Base-by-base conservation (phyloP, 2,329 filamentous ascomycete species). In the Alternaria sp. region DNA sequence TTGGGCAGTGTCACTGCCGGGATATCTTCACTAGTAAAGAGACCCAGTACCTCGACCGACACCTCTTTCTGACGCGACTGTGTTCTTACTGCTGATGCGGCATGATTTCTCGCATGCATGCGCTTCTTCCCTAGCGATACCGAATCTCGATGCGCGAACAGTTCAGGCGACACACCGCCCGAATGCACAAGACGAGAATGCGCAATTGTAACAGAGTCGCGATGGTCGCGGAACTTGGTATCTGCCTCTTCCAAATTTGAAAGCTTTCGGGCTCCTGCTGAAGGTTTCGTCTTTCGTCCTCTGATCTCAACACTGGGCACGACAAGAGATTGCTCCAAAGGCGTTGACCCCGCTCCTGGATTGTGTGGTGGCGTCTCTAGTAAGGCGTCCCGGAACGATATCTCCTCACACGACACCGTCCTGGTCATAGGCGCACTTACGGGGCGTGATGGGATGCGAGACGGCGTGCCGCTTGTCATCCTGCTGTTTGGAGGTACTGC, bases 181-280 rank as follows among this genome's bases (percentile, higher is more conserved):
- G 67, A 56, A 4, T 56, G 59, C 6, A 69, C 29, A n/a, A 75
- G 58, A 23, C 73, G 70, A 6, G 64, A 63, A 28, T 68, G 69
- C 5, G 72, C 70, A n/a, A 75, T 56, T 2, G 70, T 61, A 0
- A 76, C 60, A 0, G 75, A 77, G 48, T 77, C 72, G 24, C 72
- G 69, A 55, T 77, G 75, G 21, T 65, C 67, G 3, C 70, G 65
- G 24, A 77, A 77, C 14, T 57, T 67, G 1, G 64, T 23, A 3
- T 74, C 68, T 13, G 56, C 50, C 9, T 73, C 71, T 3, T 76
- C 72, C 11, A 75, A 36, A 21, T 72, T 72, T 0, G 73, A 76
- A 6, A 75, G 61, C 45, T 63, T 66, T 4, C 65, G 67, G 29
- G 54, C 10, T 5, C 45, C 29, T 2, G 49, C 51, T 2, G 57